Base-by-base conservation (phyloP, 2,329 filamentous ascomycete genomes). In the Fusarium sp. region DNA sequence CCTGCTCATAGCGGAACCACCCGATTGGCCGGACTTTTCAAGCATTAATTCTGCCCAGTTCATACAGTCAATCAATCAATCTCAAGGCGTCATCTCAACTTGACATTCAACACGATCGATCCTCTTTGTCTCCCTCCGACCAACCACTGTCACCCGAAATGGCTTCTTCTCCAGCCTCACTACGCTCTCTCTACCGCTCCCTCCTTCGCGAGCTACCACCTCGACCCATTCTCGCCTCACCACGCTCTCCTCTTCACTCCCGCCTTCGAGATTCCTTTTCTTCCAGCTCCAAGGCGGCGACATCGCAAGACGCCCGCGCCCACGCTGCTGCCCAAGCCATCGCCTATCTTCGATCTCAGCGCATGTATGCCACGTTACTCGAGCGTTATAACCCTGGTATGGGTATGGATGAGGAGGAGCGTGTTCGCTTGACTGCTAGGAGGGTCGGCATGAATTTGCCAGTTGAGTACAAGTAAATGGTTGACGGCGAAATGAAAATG, bases 361-460 rank as follows among this genome's bases (percentile, higher is more conserved):
- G 95, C 59, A 89, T 90, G 80, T 98, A 98, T 81, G 88, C 90
- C 32, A 92, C 90, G 21, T 85, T 98, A 47, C 82, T 98, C 42
- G 95, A 98, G 83, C 88, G 95, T 77, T 98, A 99, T 84, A 98
- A 98, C 82, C 95, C 95, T 0, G 95, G 95, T 23, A 94, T 97
- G 90, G 89, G 90, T 75, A 94, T 97, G 92, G 90, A 93, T 74
- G 92, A 91, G 80, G 91, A 97, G 83, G 95, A 98, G 85, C 88
- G 94, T 69, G 91, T 98, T 46, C 86, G 94, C 65, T 85, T 98
- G 85, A 93, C 93, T 60, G 96, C 96, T 13, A 87, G 94, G 83
- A 90, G 94, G 80, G 95, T 98, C 44, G 96, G 96, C 23, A 94
- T 98, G 92, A 89, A 98, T 82, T 81, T 98, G 82, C 96, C 96